These are phyloP conservation scores for Calonectria henricotiae DNA, from an alignment of 2,329 filamentous ascomycete genomes.

Conservation along the genomic window DNA sequence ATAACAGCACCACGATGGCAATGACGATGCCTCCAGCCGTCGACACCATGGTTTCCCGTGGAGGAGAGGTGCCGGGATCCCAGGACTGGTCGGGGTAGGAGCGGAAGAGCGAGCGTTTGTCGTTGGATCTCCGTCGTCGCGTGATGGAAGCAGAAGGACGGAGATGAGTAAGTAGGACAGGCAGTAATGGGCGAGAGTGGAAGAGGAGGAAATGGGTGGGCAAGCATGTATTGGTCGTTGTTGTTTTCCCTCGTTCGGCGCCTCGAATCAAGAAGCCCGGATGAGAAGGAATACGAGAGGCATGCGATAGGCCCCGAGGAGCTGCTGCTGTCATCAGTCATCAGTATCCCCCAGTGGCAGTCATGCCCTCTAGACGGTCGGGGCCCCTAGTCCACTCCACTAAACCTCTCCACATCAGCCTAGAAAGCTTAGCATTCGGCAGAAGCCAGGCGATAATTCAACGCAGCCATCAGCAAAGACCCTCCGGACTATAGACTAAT, in stretches of 20 bases:
- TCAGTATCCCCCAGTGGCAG: slow-evolving; percentile 19
- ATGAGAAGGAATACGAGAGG: slow-evolving; percentile 30
- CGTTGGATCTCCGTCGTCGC: slow-evolving; percentile 22
- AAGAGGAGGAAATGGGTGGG: neutral
- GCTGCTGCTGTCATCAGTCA: slow-evolving; percentile 17
- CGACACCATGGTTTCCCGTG: slow-evolving; percentile 67
- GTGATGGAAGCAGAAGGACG: slow-evolving; percentile 8
- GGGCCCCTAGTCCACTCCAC: slow-evolving; percentile 18
- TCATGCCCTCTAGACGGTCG: slow-evolving; percentile 18
- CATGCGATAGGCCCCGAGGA: slow-evolving; percentile 27
- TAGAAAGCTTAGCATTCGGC: slow-evolving; percentile 35
- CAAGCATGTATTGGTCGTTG: neutral
- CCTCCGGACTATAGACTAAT: neutral
- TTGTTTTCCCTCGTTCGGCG: slow-evolving; percentile 7
- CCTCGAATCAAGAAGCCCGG: slow-evolving; percentile 19
- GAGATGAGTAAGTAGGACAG: slow-evolving; percentile 1
- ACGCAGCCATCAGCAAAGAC: neutral
- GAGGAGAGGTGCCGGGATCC: slow-evolving; percentile 10
- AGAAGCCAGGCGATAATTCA: slow-evolving; percentile 16
- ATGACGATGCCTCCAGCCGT: slow-evolving; percentile 81
- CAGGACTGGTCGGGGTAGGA: slow-evolving; percentile 3
- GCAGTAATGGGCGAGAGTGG: neutral
- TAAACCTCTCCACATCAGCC: slow-evolving; percentile 33
- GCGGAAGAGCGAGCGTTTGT: slow-evolving; percentile 3
- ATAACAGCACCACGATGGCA: slow-evolving; percentile 76